Base-by-base conservation (phyloP, 2,329 filamentous ascomycete species). In the Fusarium decemcellulare region DNA sequence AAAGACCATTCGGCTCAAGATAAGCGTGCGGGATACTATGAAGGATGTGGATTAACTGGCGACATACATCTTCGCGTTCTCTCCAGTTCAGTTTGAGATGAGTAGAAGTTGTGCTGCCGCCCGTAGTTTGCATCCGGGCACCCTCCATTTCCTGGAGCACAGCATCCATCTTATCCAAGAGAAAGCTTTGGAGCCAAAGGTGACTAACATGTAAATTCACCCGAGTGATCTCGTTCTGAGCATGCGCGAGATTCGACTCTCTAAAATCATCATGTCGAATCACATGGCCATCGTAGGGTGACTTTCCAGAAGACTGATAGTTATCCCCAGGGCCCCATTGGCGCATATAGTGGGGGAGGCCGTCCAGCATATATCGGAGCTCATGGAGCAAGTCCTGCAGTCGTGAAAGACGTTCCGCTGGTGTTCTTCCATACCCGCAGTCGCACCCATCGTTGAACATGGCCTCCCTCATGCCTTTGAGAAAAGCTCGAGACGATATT, bases 151-250 rank as follows among this genome's bases (percentile, higher is more conserved):
- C 65, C 29, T 72, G 71, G 3, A 75, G 27, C 9, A 72, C 50
- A 5, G 70, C 54, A 14, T 80, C 79, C 5, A 81, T 64, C 52
- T 78, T 77, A 37, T 81, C 79, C 2, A 79, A 67, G 0, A 80
- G 65, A 7, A 76, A 70, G 40, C 74, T 80, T 63, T 81, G 79
- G 8, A 80, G 70, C 79, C 79, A 81, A 2, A 81, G 63, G 58
- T 81, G 79, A 1, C 78, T 81, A 8, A 77, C 76, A 39, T 81
- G 78, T 1, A 81, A 63, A 23, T 81, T 80, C 1, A 76, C 77
- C 6, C 79, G 64, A 60, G 78, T 76, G 2, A 77, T 69, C 48
- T 76, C 70, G 18, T 61, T 59, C 46, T 73, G 75, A 0, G 62
- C 68, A 8, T n/a, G 68, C 18, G 53, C 14, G 9, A 58, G 27